phyloP scores from a whole-genome alignment of 2,329 filamentous ascomycete species.

The Gnomoniopsis smithogilvyi region DNA sequence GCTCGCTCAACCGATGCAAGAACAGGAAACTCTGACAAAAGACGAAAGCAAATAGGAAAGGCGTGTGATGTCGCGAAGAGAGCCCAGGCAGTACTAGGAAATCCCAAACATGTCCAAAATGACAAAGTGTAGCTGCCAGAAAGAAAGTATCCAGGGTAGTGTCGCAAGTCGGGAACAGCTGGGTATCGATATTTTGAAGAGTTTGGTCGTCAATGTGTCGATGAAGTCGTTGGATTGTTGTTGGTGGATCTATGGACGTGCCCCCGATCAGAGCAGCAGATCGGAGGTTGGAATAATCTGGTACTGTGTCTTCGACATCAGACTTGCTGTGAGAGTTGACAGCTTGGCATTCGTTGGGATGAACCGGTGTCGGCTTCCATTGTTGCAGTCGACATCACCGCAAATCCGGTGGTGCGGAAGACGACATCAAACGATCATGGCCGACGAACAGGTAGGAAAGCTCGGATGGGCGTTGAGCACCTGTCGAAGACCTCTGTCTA shows the following conservation, averaged over 20 bases:
- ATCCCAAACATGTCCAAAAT: neutral
- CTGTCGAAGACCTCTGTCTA: slow-evolving; percentile 30
- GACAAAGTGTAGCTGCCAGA: slow-evolving; percentile 3
- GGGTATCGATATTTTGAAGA: neutral
- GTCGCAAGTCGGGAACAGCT: neutral
- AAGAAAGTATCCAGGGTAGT: neutral
- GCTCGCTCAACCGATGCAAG: slow-evolving; percentile 12
- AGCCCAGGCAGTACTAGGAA: slow-evolving; percentile 4
- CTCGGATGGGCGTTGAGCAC: slow-evolving; percentile 40
- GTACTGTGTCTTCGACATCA: slow-evolving; percentile 15
- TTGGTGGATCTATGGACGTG: neutral
- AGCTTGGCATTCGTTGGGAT: slow-evolving; percentile 19
- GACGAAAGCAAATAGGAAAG: neutral
- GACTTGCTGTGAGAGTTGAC: slow-evolving; percentile 11
- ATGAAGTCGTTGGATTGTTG: neutral
- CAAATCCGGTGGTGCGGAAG: slow-evolving; percentile 32
- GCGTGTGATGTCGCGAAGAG: neutral
- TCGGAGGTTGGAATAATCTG: neutral
- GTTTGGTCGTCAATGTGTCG: neutral
- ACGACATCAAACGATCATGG: slow-evolving; percentile 38
- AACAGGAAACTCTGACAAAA: slow-evolving; percentile 2
- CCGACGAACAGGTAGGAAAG: slow-evolving; percentile 47
- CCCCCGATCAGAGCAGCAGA: neutral
- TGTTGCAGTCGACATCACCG: neutral
- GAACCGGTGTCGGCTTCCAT: neutral